These are phyloP conservation scores for Leishmania lainsoni DNA, from an alignment of 208 protist genomes.

Conservation along the genomic window DNA sequence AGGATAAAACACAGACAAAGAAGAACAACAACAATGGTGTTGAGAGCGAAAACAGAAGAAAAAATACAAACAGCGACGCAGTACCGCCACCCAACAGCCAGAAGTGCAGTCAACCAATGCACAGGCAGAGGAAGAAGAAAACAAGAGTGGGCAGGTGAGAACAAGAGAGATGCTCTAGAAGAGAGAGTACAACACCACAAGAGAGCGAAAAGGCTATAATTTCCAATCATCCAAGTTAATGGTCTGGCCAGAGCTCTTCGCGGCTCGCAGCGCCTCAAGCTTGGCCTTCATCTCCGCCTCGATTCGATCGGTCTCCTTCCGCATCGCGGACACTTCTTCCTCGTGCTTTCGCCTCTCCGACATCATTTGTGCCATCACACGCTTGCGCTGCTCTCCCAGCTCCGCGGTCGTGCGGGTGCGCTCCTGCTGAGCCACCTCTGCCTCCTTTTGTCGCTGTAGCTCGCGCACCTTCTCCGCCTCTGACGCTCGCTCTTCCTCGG, in stretches of 20 bases:
- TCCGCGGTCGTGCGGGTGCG: constrained; percentile 57
- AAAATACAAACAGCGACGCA: neutral
- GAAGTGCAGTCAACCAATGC: neutral
- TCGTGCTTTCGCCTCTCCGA: constrained; percentile 66
- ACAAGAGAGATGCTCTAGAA: neutral
- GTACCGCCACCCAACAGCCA: neutral
- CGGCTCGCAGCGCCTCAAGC: constrained; percentile 81
- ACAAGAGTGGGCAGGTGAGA: neutral
- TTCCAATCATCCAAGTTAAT: constrained; percentile 87
- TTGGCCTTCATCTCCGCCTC: constrained; percentile 89
- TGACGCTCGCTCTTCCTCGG: constrained; percentile 46
- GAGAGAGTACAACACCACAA: neutral
- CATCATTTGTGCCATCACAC: constrained; percentile 67
- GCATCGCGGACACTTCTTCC: constrained; percentile 78
- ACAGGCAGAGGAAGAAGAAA: neutral
- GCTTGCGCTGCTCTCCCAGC: constrained; percentile 59
- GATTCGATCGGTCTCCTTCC: constrained; percentile 83
- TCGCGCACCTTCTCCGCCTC: constrained; percentile 44
- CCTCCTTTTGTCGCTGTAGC: constrained; percentile 37
- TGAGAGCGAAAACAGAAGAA: neutral
- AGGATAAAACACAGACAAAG: neutral
- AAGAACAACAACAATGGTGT: neutral
- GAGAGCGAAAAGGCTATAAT: neutral
- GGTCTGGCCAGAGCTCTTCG: constrained; percentile 69
- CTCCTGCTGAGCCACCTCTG: constrained; percentile 50